Evolutionary conservation across 768 basidiomycete genomes (phyloP), one percentile per base, ranked within the genome.

Genomic region (Chlorophyllum brunneum): DNA sequence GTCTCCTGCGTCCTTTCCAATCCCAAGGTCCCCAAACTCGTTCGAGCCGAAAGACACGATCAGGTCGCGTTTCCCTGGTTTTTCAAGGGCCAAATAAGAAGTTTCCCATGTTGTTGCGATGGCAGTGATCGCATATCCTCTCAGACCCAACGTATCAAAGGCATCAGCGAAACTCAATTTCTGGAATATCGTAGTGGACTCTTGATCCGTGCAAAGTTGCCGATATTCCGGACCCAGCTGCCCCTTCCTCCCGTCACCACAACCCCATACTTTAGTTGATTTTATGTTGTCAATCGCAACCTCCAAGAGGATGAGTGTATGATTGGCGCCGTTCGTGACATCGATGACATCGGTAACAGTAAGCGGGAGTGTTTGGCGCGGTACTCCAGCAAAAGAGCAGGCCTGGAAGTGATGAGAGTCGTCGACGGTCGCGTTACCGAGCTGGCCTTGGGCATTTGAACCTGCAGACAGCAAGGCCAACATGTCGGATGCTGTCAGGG

Each of bases 101-200:
- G 92, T 91, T 66, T 95, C 88, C 93, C 94, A 97, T 38, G 83
- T 75, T 0, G 85, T 80, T 11, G 81, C 81, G 13, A 92, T 70
- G 22, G 70, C 59, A 26, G 73, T 76, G 37, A 74, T 68, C 15
- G 65, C 58, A 65, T 83, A 83, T 4, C 67, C 73, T 0, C 46
- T 51, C 13, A 78, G 60, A 9, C 69, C 70, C 24, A 68, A 51
- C 43, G 61, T 58, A 4, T 69, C 61, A 1, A 78, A 59, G 15
- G 67, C 52, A 43, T 60, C 58, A 6, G 70, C 60, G 1, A 78
- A 59, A 13, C 67, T 59, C 44, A 88, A 68, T 11, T 68, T 76
- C 52, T 67, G 66, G 59, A 91, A 88, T 9, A 74, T 48, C 4
- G 71, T 57, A 6, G 63, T 59, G 16, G 59, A 51, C 40, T 56